Evolutionary conservation across 2,329 filamentous ascomycete genomes (phyloP).

Genomic region (Fusarium chlamydosporum): DNA sequence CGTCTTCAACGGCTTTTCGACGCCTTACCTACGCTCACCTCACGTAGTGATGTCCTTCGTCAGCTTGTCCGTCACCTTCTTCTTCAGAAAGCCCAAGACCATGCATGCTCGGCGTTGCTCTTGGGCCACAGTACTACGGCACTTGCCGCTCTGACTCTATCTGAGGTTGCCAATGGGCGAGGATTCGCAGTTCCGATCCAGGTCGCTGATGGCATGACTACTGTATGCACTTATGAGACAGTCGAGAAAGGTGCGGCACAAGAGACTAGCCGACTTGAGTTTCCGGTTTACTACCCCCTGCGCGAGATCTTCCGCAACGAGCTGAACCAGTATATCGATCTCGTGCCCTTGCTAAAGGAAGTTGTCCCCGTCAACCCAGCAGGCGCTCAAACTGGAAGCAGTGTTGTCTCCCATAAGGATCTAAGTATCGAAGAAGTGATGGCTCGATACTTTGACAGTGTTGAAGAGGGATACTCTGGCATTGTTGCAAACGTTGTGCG

Average conservation of each 20-base stretch:
- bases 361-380: conserved; percentile 60
- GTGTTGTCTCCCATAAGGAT: conserved; percentile 76
- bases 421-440: conserved; percentile 93
- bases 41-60: conserved; percentile 78
- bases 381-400: conserved; percentile 46
- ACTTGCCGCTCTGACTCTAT: conserved; percentile 86
- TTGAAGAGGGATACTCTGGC: conserved; percentile 88
- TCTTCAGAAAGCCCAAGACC: conserved; percentile 71
- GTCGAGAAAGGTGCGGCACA: conserved; percentile 41
- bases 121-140: conserved; percentile 90
- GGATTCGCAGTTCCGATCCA: conserved; percentile 87
- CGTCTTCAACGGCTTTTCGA: conserved; percentile 69
- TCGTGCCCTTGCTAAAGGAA: conserved; percentile 66
- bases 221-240: conserved; percentile 52
- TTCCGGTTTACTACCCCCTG: conserved; percentile 79
- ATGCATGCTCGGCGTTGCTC: conserved; percentile 77
- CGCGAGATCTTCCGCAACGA: conserved; percentile 89
- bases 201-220: conserved; percentile 77
- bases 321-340: conserved; percentile 74
- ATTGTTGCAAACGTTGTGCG: conserved; percentile 96
- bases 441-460: conserved; percentile 83
- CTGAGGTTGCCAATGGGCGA: conserved; percentile 91
- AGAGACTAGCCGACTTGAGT: conserved; percentile 48
- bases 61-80: conserved; percentile 81
- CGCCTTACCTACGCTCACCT: conserved; percentile 79